These are phyloP conservation scores for Aspergillus cristatus DNA, from an alignment of 495 filamentous ascomycete genomes.

Conservation along the genomic window DNA sequence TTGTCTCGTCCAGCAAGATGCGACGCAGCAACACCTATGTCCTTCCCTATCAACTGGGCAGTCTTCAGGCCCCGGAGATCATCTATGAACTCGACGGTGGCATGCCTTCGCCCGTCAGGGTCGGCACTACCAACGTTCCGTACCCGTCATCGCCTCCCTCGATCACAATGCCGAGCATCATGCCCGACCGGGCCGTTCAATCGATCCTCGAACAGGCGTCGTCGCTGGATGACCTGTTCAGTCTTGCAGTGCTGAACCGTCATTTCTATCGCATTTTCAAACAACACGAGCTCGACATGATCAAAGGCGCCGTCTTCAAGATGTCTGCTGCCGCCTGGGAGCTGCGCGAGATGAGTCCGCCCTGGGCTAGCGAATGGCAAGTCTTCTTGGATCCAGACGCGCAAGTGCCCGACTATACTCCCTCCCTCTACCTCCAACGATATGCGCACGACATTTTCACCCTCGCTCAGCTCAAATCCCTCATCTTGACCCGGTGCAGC, in stretches of 20 bases:
- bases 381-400: slow-evolving; percentile 33
- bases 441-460: slow-evolving; percentile 51
- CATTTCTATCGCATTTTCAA: slow-evolving; percentile 56
- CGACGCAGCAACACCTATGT: slow-evolving; percentile 7
- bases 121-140: slow-evolving; percentile 7
- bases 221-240: slow-evolving; percentile 50
- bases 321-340: slow-evolving; percentile 60
- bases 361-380: slow-evolving; percentile 39
- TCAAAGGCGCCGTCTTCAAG: slow-evolving; percentile 44
- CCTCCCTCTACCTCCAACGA: slow-evolving; percentile 44
- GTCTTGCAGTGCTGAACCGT: slow-evolving; percentile 43
- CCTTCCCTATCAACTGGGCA: slow-evolving; percentile 14
- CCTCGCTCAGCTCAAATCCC: slow-evolving; percentile 48
- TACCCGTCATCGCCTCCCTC: not conserved
- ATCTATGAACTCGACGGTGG: slow-evolving; percentile 33
- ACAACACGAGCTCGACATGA: slow-evolving; percentile 45
- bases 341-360: slow-evolving; percentile 53
- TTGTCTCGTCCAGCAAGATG: slow-evolving; percentile 13
- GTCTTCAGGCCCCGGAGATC: slow-evolving; percentile 13
- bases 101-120: slow-evolving; percentile 13
- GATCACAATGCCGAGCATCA: slow-evolving; percentile 25
- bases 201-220: slow-evolving; percentile 41
- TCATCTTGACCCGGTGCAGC: slow-evolving; percentile 50
- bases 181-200: slow-evolving; percentile 42
- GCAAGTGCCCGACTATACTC: slow-evolving; percentile 48